A percentile compares a stretch with the other conserved stretches of the same genome.
Conservation (phyloP, 2,329 filamentous ascomycete species). For the Aspergillus candidus region DNA sequence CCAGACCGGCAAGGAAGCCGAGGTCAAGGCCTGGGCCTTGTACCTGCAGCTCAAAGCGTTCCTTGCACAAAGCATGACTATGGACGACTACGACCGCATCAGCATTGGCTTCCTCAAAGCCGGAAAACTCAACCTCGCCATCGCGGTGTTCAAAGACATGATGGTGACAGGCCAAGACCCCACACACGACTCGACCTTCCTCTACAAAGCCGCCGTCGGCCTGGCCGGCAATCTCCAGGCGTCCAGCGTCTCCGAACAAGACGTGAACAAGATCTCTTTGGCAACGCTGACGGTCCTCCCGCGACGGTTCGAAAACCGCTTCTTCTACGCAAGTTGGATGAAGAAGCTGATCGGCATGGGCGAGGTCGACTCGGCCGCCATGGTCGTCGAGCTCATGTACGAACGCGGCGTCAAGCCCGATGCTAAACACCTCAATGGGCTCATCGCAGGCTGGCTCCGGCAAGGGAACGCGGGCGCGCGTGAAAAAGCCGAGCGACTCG, state of each 20-base stretch:
- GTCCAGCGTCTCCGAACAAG: conserved; percentile 35
- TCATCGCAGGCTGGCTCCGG: conserved; percentile 73
- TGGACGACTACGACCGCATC: conserved; percentile 71
- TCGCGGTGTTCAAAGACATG: conserved; percentile 83
- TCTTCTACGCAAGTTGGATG: conserved; percentile 84
- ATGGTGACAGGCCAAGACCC: conserved; percentile 57
- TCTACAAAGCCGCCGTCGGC: conserved; percentile 39
- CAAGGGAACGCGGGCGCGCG: conserved; percentile 51
- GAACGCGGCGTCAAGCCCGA: conserved; percentile 61
- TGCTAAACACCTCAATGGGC: conserved; percentile 71
- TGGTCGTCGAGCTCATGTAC: conserved; percentile 71
- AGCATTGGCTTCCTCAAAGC: conserved; percentile 64
- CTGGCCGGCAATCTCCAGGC: conserved; percentile 37
- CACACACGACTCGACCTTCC: conserved; percentile 38
- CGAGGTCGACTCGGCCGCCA: conserved; percentile 63
- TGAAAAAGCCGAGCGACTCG: conserved; percentile 60
- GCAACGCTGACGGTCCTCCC: conserved; percentile 49
- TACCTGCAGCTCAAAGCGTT: conserved; percentile 61
- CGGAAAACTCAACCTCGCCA: conserved; percentile 59
- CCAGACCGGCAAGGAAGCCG: conserved; percentile 44
- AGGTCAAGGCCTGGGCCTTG: conserved; percentile 57
- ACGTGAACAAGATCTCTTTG: conserved; percentile 45
- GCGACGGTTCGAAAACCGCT: conserved; percentile 58
- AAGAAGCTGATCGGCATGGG: conserved; percentile 72
- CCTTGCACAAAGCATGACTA: conserved; percentile 56